Evolutionary conservation across 768 basidiomycete genomes (phyloP), one percentile per base, ranked within the genome.

Genomic region (Boletus sensibilis): DNA sequence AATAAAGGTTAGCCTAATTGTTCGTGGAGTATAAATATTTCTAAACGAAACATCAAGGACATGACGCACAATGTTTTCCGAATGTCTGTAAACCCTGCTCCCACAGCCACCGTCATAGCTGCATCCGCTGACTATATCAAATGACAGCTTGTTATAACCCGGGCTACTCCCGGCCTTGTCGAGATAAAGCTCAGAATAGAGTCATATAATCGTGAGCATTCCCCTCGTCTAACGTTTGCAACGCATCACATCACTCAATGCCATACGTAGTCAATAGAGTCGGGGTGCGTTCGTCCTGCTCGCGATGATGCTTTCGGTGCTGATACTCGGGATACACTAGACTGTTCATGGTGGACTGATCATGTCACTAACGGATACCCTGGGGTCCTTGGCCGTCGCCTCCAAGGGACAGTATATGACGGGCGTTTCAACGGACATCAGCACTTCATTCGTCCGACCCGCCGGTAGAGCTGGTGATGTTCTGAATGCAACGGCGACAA

Each of bases 331-430:
- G 23, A 37, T 18, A n/a, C 20, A 8, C 8, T 34, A 80, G 78
- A 79, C 77, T 70, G 87, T 87, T 23, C 91, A 94, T 62, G 92
- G 92, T 18, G 92, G 92, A 21, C 79, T 94, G 37, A 82, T 93
- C 60, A 69, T 90, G 66, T 90, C 91, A 10, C 74, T 94, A 31
- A 92, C 92, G 5, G 92, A 93, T 69, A 92, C 90, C 14, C 71
- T 93, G 18, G 91, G 92, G 4, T 92, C 91, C 1, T 80, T 93
- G 18, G 90, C 87, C n/a, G 82, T 94, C 25, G 88, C 90, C 1
- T 82, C 85, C 14, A 86, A 85, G 59, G 92, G 92, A 3, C 86
- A 91, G 10, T 94, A 75, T 64, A 91, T 92, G 90, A 93, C 92
- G 0, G 90, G 92, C 16, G 90, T 93, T 11, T 91, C 89, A 3